These are phyloP conservation scores for Daedalea quercina DNA, from an alignment of 768 basidiomycete species.

Conservation along the genomic window DNA sequence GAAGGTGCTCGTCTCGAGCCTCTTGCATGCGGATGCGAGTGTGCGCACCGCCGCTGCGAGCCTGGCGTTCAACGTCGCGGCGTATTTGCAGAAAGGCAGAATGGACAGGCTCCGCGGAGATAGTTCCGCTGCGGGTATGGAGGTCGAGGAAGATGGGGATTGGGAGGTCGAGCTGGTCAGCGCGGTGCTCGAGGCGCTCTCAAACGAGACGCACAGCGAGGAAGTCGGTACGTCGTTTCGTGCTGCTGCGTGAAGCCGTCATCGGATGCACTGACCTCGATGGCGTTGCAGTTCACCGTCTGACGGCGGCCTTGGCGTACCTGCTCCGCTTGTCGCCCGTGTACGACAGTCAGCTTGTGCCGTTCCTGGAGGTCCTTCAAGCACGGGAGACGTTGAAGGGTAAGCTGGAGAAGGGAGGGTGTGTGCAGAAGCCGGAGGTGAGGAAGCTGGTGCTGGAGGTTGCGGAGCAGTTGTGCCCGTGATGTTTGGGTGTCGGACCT, in stretches of 20 bases:
- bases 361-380: conserved; percentile 68
- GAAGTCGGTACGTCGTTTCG: conserved; percentile 61
- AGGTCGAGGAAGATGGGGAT: conserved; percentile 56
- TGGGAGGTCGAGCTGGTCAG: conserved; percentile 84
- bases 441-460: conserved; percentile 63
- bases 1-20: conserved; percentile 51
- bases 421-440: conserved; percentile 59
- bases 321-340: conserved; percentile 71
- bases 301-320: conserved; percentile 73
- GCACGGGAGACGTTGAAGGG: conserved; percentile 45
- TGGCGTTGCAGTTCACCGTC: conserved; percentile 61
- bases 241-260: neutral
- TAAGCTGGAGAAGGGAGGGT: conserved; percentile 52
- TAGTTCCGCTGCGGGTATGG: conserved; percentile 21
- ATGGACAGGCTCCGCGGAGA: conserved; percentile 35
- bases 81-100: conserved; percentile 55
- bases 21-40: conserved; percentile 59
- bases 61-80: conserved; percentile 70
- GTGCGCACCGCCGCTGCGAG: conserved; percentile 81
- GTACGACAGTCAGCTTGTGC: conserved; percentile 43
- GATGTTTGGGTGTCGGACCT: neutral
- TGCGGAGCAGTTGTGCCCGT: conserved; percentile 32
- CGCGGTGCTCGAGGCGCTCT: conserved; percentile 76
- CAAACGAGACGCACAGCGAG: conserved; percentile 62
- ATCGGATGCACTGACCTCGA: neutral